Base-by-base conservation (phyloP, 2,329 filamentous ascomycete genomes). In the Penicillium digitatum region DNA sequence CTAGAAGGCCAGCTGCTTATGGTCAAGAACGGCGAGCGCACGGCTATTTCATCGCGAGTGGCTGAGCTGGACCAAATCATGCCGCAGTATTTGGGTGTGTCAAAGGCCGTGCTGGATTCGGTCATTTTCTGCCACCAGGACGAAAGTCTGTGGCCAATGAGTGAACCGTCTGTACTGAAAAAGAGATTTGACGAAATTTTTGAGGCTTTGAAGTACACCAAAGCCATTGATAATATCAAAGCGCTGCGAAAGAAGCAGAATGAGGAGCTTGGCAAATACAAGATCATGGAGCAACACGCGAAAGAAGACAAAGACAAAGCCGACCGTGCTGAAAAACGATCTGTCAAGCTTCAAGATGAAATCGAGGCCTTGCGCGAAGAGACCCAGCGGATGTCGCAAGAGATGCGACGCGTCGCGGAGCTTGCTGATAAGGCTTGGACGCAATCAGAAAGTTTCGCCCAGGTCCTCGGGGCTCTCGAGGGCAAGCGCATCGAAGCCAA, bases 51-150 rank as follows among this genome's bases (percentile, higher is more conserved):
- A 1, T 90, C 88, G 3, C 86, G 88, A 39, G 86, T 90, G 18
- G 86, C 85, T 10, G 89, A 96, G 63, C 81, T 97, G 32, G 89
- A 96, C 71, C 81, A 86, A 61, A 83, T 93, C 62, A 87, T 99
- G 71, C 91, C 93, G 0, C 84, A 89, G 63, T 88, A 90, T 62
- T 81, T 99, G 0, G 94, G 94, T 35, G 94, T 96, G 3, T 94
- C 91, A 1, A 86, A 87, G 52, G 92, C 94, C 12, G 87, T 99
- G 52, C 81, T 99, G 26, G 92, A 97, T 62, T 88, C 88, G 55
- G 94, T 99, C 70, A 96, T 99, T 63, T 99, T 99, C 75, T 99
- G 94, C 71, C 94, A 99, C 69, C 94, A 99, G 70, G 94, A 99
- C 70, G 94, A 99, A 63, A 96, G 93, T 26, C 76, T 97, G 27